Evolutionary conservation across 148 eudicot species (phyloP), one percentile per base, ranked within the genome.

Genomic region (Vaccinium corymbosum): DNA sequence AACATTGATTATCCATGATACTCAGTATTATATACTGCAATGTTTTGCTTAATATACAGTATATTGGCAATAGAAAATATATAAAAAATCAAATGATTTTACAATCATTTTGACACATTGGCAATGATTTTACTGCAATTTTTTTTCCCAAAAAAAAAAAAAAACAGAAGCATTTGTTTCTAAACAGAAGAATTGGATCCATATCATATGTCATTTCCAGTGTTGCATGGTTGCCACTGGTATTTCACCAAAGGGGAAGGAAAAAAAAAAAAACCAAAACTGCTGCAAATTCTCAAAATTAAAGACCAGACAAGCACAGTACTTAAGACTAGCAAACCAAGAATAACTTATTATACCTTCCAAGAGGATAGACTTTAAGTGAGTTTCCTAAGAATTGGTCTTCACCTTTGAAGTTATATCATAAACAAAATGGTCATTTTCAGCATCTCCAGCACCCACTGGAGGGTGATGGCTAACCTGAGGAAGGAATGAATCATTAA

Each of bases 381-480:
- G 99, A 97, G 88, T 97, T 97, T 56, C 99, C 99, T 46, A 97
- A 84, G 84, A 94, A 94, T 81, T 97, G 68, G 99, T 94, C 89
- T 91, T 97, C 87, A 97, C 89, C 91, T 95, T 97, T 72, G 99
- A 97, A n/a, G 99, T 97, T 61, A 95, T 86, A 82, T 95, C 99
- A 84, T 97, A 97, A 7, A 87, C 79, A 81, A 97, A 97, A 85
- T 97, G 99, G 79, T 91, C 92, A 84, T 95, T 97, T 90, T 97
- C 99, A 87, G 94, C 94, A 91, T 95, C 98, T 50, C 92, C 98
- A 82, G 94, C 98, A 90, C 99, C 93, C 92, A 94, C 94, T 29
- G 99, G 99, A 86, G 99, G 99, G 87, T 97, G 99, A 88, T 97
- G 99, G 87, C 99, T 91, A 78, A 97, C 99, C 99, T 97, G 90